Base-by-base conservation (phyloP, 139 green algal species). In the Pseudopediastrum boryanum region DNA sequence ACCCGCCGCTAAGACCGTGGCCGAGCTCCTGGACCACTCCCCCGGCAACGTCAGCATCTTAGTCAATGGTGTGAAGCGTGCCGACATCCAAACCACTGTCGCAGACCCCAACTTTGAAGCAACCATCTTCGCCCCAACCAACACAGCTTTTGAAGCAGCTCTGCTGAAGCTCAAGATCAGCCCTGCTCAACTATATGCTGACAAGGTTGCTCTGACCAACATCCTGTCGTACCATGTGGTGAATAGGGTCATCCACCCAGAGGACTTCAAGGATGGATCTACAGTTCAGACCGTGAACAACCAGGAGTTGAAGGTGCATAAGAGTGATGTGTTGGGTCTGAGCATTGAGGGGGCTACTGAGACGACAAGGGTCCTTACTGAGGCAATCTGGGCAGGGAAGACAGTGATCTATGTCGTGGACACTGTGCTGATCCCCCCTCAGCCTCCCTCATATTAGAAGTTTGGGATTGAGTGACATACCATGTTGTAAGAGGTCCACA, bases 81-180 rank as follows among this genome's bases (percentile, higher is more conserved):
- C 16, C 46, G 46, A 56, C 46, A 12, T 56, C 13, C 46, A 81
- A 23, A 39, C 62, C 4, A 39, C 42, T 4, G 66, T 74, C 23
- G 74, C 56, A 36, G 36, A 81, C 35, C 74, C 74, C 33, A 46
- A 81, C 35, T 74, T 58, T 4, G 48, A 48, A 13, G 74, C 33
- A 3, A 81, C 74, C 42, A 81, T 81, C 33, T 66, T 81, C 13
- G 44, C 36, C 19, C 74, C 74, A 4, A 81, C 74, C 36, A 81
- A 81, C 62, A 43, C 23, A 46, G 74, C 74, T 9, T 81, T 81
- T 39, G 16, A 54, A 13, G 21, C 67, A 46, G 74, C 74, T 16
- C 74, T 81, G 44, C 46, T 81, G 21, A 81, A 81, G 74, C 74
- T 81, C 23, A 81, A 74, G 74, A 35, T 81, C 33, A 81, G 44